phyloP scores from a whole-genome alignment of 768 basidiomycete species.

The Sporobolomyces phaffii region DNA sequence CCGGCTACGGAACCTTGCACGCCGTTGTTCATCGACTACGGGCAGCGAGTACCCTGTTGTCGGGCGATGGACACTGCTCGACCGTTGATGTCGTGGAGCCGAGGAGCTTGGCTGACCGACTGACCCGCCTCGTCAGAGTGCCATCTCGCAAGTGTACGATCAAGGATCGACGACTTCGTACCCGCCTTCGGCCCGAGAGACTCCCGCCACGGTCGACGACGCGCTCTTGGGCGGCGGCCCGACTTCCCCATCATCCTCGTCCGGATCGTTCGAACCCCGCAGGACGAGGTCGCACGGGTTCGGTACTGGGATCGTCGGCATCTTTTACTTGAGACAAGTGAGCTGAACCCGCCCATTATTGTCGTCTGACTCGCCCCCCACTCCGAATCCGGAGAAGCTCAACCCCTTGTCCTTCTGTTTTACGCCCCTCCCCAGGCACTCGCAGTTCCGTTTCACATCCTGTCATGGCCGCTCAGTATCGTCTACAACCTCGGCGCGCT shows the following conservation, averaged over 20 bases:
- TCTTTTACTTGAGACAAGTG: constrained; percentile 24
- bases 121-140: background rate
- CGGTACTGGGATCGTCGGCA: constrained; percentile 7
- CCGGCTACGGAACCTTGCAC: too few relatives aligned
- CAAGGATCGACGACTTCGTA: background rate
- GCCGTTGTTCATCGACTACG: too few relatives aligned
- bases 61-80: background rate
- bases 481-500: constrained; percentile 19
- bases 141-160: constrained; percentile 32
- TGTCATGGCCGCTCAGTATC: constrained; percentile 17
- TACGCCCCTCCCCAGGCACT: constrained; percentile 3
- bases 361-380: background rate
- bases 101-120: background rate
- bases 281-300: background rate
- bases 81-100: background rate
- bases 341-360: background rate
- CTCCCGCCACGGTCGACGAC: background rate
- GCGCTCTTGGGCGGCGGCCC: background rate
- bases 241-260: background rate
- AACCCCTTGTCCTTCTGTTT: background rate
- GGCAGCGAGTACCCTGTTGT: background rate
- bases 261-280: background rate
- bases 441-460: constrained; percentile 11
- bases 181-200: background rate
- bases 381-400: background rate